Conservation (phyloP, 345 rosid species). For the Populus simonii region DNA sequence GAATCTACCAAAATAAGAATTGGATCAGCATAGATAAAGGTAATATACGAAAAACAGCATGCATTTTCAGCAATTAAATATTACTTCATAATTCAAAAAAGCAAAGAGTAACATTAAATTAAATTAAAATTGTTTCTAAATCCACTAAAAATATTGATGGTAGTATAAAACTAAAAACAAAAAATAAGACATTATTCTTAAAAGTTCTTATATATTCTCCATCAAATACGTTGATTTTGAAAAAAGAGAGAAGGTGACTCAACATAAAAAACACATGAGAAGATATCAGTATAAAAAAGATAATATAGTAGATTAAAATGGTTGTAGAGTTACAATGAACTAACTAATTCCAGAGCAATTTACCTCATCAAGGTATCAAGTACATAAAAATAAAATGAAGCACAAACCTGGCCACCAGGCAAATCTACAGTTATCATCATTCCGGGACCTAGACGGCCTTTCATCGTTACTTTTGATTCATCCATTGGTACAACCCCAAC, state of each 20-base stretch:
- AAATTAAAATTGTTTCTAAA: neutral
- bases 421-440: slow-evolving; percentile 97
- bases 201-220: neutral
- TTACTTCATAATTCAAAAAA: neutral
- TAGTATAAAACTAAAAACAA: neutral
- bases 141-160: neutral
- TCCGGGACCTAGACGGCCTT: slow-evolving; percentile 98
- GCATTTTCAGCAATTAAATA: neutral
- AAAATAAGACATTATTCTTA: neutral
- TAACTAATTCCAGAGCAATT: neutral
- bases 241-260: neutral
- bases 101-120: neutral
- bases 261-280: neutral
- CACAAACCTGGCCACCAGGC: slow-evolving; percentile 81
- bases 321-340: neutral
- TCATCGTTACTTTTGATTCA: slow-evolving; percentile 84
- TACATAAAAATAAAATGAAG: slow-evolving; percentile 5
- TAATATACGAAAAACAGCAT: neutral
- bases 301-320: neutral
- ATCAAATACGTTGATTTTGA: neutral
- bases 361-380: neutral
- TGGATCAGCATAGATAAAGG: neutral
- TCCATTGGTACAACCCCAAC: slow-evolving; percentile 97
- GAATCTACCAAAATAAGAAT: neutral
- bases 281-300: neutral